phyloP scores from a whole-genome alignment of 805 yeast genomes.

The Candida xiaguanensis region DNA sequence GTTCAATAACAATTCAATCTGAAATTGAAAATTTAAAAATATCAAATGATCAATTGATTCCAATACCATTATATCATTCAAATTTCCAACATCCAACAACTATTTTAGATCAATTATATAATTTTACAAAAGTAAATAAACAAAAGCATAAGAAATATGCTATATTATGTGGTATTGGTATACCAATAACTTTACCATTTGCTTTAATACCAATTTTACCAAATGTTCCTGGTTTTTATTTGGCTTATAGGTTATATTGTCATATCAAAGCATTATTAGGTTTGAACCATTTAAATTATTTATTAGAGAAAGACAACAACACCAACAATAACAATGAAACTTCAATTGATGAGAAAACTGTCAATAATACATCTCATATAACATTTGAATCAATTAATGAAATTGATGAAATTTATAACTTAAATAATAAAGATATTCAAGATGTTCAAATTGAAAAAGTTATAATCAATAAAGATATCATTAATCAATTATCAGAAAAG shows the following conservation, averaged over 20 bases:
- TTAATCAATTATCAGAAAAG: slow-evolving; percentile 41
- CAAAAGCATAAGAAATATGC: slow-evolving; percentile 55
- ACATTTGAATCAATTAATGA: slow-evolving; percentile 13
- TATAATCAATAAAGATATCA: slow-evolving; percentile 42
- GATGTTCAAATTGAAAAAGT: slow-evolving; percentile 25
- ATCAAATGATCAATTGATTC: slow-evolving; percentile 27
- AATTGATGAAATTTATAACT: slow-evolving; percentile 18
- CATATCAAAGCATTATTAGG: slow-evolving; percentile 78
- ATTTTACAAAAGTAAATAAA: slow-evolving; percentile 42
- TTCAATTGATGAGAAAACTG: slow-evolving; percentile 7
- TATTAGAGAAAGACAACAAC: slow-evolving; percentile 44
- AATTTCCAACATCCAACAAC: slow-evolving; percentile 27
- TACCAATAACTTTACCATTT: slow-evolving; percentile 79
- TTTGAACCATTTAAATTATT: slow-evolving; percentile 58
- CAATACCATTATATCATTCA: slow-evolving; percentile 41
- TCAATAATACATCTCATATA: slow-evolving; percentile 20
- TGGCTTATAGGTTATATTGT: slow-evolving; percentile 78
- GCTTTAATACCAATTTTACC: slow-evolving; percentile 84
- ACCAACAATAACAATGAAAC: slow-evolving; percentile 3
- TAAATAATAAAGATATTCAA: slow-evolving; percentile 1
- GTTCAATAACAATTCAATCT: slow-evolving; percentile 19
- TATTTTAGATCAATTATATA: slow-evolving; percentile 37
- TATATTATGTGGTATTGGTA: slow-evolving; percentile 48
- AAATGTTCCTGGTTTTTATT: slow-evolving; percentile 86
- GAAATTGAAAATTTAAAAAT: slow-evolving; percentile 25